Evolutionary conservation across 2,329 filamentous ascomycete species (phyloP).

Genomic region (Epichloe typhina): DNA sequence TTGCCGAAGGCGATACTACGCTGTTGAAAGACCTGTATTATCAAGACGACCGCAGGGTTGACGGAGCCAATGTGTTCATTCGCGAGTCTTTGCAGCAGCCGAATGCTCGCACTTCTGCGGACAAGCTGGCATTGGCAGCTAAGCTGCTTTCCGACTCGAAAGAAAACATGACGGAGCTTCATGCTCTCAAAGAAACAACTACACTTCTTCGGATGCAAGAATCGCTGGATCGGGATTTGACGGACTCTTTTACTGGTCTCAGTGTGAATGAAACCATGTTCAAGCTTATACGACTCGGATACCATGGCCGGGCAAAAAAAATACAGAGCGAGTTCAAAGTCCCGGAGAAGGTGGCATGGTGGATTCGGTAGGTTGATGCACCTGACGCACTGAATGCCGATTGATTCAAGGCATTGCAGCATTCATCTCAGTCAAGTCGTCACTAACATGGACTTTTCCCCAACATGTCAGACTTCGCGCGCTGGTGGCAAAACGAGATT

Average conservation of each 20-base stretch:
- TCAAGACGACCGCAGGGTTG: constrained; percentile 81
- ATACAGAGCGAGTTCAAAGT: constrained; percentile 88
- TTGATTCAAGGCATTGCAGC: background rate
- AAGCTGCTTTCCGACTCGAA: constrained; percentile 76
- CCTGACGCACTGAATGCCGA: background rate
- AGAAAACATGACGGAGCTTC: constrained; percentile 61
- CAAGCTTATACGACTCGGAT: constrained; percentile 69
- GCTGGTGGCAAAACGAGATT: constrained; percentile 79
- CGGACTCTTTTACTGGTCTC: constrained; percentile 64
- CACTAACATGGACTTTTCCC: background rate
- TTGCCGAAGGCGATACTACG: constrained; percentile 55
- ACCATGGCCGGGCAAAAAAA: constrained; percentile 77
- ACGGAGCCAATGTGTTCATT: constrained; percentile 78
- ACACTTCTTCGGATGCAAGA: constrained; percentile 78
- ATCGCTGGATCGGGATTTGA: constrained; percentile 70
- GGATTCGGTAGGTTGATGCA: constrained; percentile 47
- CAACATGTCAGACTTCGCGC: constrained; percentile 53
- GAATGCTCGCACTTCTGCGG: constrained; percentile 54
- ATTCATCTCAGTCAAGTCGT: background rate
- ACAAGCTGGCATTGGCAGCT: constrained; percentile 78
- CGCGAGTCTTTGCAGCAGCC: constrained; percentile 68
- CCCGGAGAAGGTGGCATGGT: constrained; percentile 80
- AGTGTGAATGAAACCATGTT: constrained; percentile 88
- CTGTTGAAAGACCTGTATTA: constrained; percentile 94
- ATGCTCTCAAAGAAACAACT: constrained; percentile 65